phyloP scores from a whole-genome alignment of 257 asterid genomes.

The Gentiana straminea region DNA sequence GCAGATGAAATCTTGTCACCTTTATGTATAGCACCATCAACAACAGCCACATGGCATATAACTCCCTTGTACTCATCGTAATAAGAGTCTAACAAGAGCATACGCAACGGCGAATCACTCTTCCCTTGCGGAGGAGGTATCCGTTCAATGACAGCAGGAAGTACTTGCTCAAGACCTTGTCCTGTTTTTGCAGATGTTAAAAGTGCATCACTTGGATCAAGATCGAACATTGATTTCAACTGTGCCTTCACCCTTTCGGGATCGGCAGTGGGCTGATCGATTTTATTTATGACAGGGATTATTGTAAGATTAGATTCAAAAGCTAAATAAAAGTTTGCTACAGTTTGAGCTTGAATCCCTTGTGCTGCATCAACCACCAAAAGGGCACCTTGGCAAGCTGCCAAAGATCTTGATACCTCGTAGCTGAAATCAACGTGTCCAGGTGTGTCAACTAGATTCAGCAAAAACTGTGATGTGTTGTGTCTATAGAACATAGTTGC shows the following conservation, averaged over 20 bases:
- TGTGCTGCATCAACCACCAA: constrained; percentile 97
- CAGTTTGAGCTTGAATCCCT: constrained; percentile 98
- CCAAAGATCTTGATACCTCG: constrained; percentile 93
- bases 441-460: constrained; percentile 91
- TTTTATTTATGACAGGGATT: constrained; percentile 86
- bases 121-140: constrained; percentile 89
- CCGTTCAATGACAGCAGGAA: constrained; percentile 94
- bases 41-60: constrained; percentile 94
- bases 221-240: constrained; percentile 86
- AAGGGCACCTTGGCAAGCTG: constrained; percentile 98
- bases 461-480: constrained; percentile 50
- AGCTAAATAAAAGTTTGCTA: constrained; percentile 93
- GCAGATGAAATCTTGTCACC: constrained; percentile 86
- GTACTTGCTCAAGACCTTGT: constrained; percentile 77
- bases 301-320: constrained; percentile 77
- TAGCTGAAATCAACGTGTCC: constrained; percentile 98
- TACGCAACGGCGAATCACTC: constrained; percentile 47
- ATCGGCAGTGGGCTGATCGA: constrained; percentile 98
- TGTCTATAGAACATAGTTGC: constrained; percentile 93
- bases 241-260: constrained; percentile 92
- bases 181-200: constrained; percentile 96
- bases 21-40: constrained; percentile 82
- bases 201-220: constrained; percentile 70
- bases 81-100: constrained; percentile 90
- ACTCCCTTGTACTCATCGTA: constrained; percentile 97